Evolutionary conservation across 2,329 filamentous ascomycete genomes (phyloP).

Genomic region (Mollisia scopiformis): DNA sequence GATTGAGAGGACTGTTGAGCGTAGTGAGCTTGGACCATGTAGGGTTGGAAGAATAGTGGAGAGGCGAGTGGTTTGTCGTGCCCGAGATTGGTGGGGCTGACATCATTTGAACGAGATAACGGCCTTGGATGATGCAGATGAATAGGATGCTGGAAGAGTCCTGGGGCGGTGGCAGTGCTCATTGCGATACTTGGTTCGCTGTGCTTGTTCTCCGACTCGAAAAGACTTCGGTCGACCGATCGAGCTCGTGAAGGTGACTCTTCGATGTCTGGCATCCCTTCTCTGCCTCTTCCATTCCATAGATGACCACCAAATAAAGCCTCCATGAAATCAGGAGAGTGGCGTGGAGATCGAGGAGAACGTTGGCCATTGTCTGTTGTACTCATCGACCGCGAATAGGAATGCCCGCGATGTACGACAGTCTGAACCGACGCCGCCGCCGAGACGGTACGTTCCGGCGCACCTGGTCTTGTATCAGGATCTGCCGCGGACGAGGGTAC

Average conservation of each 20-base stretch:
- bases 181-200: constrained; percentile 65
- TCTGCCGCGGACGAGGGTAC: constrained; percentile 40
- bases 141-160: constrained; percentile 42
- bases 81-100: constrained; percentile 22
- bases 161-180: constrained; percentile 63
- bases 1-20: constrained; percentile 25
- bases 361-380: constrained; percentile 19
- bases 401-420: constrained; percentile 34
- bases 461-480: constrained; percentile 43
- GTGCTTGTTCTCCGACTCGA: constrained; percentile 64
- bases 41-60: constrained; percentile 34
- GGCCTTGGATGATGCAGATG: constrained; percentile 20
- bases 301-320: constrained; percentile 29
- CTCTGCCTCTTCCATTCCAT: constrained; percentile 27
- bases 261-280: constrained; percentile 41
- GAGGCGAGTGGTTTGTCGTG: constrained; percentile 31
- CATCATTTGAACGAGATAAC: constrained; percentile 26
- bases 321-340: constrained; percentile 34
- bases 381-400: constrained; percentile 40
- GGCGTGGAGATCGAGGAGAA: constrained; percentile 21
- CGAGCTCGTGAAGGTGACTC: constrained; percentile 55
- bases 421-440: constrained; percentile 36
- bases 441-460: constrained; percentile 38
- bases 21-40: constrained; percentile 28
- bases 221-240: constrained; percentile 65